These are phyloP conservation scores for Sisymbrium altissimum DNA, from an alignment of 345 rosid genomes.

Conservation along the genomic window DNA sequence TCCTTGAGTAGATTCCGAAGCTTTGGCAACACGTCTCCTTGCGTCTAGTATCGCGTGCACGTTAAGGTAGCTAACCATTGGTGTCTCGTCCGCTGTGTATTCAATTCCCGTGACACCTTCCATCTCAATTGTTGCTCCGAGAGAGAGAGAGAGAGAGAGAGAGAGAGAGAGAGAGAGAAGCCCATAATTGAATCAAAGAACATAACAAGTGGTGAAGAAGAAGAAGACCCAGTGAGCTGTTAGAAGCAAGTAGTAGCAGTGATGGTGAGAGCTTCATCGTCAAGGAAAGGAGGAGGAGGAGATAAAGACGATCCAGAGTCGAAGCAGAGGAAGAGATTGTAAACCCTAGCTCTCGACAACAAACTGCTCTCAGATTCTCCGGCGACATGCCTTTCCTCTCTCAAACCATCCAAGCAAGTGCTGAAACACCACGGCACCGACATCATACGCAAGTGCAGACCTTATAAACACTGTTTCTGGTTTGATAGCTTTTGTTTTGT, in stretches of 20 bases:
- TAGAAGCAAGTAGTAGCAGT: slow-evolving; percentile 33
- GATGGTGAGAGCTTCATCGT: slow-evolving; percentile 39
- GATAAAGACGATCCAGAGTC: slow-evolving; percentile 33
- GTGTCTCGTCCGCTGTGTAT: slow-evolving; percentile 92
- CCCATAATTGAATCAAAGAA: background rate
- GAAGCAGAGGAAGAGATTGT: slow-evolving; percentile 39
- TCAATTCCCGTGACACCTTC: slow-evolving; percentile 80
- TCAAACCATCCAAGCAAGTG: slow-evolving; percentile 56
- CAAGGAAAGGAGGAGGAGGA: slow-evolving; percentile 42
- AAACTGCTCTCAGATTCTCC: slow-evolving; percentile 46
- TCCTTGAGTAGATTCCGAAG: too few species aligned
- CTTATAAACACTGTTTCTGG: too few species aligned
- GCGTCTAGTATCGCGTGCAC: slow-evolving; percentile 60
- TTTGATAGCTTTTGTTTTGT: too few species aligned
- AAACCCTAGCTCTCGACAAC: slow-evolving; percentile 55
- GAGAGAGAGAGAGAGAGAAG: background rate
- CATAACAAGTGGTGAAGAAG: background rate
- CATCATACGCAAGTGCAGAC: slow-evolving; percentile 67
- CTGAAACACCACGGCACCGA: slow-evolving; percentile 78
- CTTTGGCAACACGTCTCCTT: too few species aligned
- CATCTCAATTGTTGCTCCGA: slow-evolving; percentile 90
- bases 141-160: too few species aligned
- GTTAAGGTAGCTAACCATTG: slow-evolving; percentile 87
- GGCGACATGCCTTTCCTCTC: slow-evolving; percentile 42
- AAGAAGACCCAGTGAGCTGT: slow-evolving; percentile 17